These are phyloP conservation scores for Aciculosporium take DNA, from an alignment of 2,329 filamentous ascomycete genomes.

Conservation along the genomic window DNA sequence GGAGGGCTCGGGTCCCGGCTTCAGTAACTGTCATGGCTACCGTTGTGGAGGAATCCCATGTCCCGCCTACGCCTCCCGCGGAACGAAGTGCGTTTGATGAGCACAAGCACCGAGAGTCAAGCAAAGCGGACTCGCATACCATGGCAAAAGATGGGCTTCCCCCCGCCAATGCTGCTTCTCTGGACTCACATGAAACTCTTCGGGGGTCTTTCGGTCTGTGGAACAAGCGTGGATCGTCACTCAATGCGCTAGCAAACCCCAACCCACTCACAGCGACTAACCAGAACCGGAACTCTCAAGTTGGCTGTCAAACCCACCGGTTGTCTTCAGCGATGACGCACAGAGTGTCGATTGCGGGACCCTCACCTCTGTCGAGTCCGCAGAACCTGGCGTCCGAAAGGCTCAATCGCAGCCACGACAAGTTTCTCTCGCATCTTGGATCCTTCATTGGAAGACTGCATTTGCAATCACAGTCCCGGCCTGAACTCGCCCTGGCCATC, in stretches of 20 bases:
- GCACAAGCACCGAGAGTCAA: constrained; percentile 15
- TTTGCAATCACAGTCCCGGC: constrained; percentile 78
- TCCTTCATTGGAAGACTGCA: constrained; percentile 86
- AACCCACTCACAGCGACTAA: constrained; percentile 14
- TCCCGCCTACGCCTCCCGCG: constrained; percentile 49
- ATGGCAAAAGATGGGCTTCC: constrained; percentile 14
- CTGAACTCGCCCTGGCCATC: constrained; percentile 69
- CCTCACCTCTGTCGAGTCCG: constrained; percentile 45
- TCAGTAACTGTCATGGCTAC: constrained; percentile 47
- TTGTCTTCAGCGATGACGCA: constrained; percentile 48
- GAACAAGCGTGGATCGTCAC: constrained; percentile 33
- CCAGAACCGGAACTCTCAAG: constrained; percentile 24
- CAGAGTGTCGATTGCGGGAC: constrained; percentile 61
- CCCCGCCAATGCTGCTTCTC: constrained; percentile 18
- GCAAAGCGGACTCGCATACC: constrained; percentile 27
- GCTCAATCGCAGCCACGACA: constrained; percentile 68
- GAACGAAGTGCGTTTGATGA: constrained; percentile 38
- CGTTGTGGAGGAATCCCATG: constrained; percentile 40
- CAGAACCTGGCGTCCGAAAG: constrained; percentile 72
- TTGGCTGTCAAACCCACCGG: constrained; percentile 27
- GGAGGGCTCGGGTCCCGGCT: constrained; percentile 32
- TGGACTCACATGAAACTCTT: constrained; percentile 22
- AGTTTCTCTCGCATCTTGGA: constrained; percentile 77
- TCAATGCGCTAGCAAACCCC: constrained; percentile 20
- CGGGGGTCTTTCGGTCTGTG: constrained; percentile 21